These are phyloP conservation scores for Xerocomus brunneocitrinus DNA, from an alignment of 768 basidiomycete species.

Conservation along the genomic window DNA sequence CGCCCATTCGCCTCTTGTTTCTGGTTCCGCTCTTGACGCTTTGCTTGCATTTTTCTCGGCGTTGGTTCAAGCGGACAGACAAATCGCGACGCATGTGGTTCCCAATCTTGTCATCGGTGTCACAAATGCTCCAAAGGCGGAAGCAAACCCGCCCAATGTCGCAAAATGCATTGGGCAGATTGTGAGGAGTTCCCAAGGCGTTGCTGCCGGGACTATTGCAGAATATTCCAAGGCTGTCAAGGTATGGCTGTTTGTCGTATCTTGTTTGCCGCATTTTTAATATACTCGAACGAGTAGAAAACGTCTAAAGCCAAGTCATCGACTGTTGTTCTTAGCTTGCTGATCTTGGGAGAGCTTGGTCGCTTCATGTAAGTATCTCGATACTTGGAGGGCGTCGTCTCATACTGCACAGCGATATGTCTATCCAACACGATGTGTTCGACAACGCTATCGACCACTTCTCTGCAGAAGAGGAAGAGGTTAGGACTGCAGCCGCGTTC, in stretches of 20 bases:
- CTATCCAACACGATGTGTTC: conserved; percentile 76
- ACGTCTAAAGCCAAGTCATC: conserved; percentile 60
- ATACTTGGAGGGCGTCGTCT: not conserved
- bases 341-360: conserved; percentile 91
- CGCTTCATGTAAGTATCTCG: conserved; percentile 63
- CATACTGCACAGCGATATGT: conserved; percentile 67
- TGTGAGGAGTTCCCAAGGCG: conserved; percentile 60
- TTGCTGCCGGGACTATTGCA: conserved; percentile 80
- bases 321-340: conserved; percentile 73
- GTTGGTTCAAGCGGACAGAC: conserved; percentile 76
- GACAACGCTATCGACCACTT: conserved; percentile 69
- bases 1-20: conserved; percentile 73
- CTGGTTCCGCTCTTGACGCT: conserved; percentile 74
- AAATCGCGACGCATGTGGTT: conserved; percentile 78
- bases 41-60: conserved; percentile 78
- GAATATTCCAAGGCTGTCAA: conserved; percentile 81
- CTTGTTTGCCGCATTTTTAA: not conserved
- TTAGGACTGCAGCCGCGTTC: conserved; percentile 89
- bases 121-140: conserved; percentile 58
- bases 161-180: conserved; percentile 84
- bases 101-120: conserved; percentile 64
- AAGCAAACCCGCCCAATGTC: conserved; percentile 61
- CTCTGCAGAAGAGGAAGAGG: conserved; percentile 74
- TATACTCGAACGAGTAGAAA: conserved; percentile 29
- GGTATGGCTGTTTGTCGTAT: conserved; percentile 36